Evolutionary conservation across 2,329 filamentous ascomycete species (phyloP).

Genomic region (Colletotrichum sp.): DNA sequence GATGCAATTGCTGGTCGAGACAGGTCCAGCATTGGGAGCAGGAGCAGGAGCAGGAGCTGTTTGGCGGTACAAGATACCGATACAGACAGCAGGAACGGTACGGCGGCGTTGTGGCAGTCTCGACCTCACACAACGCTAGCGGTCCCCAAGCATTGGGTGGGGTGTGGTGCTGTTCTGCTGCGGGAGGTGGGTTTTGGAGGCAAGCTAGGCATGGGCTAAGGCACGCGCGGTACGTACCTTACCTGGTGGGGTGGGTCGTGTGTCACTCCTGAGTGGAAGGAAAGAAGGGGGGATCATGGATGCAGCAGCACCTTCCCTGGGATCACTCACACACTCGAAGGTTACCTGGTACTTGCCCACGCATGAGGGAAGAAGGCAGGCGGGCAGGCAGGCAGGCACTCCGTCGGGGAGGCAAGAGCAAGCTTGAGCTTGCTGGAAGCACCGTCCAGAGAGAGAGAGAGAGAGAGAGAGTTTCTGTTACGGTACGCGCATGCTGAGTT

Average conservation of each 20-base stretch:
- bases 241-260: conserved; percentile 1
- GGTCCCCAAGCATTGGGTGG: not conserved
- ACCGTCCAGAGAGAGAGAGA: not conserved
- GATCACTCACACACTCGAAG: not conserved
- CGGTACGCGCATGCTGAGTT: not conserved
- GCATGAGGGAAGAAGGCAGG: not conserved
- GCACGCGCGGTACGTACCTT: conserved; percentile 5
- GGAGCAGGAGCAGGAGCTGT: not conserved
- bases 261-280: not conserved
- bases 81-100: not conserved
- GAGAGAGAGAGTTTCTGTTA: not conserved
- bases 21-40: not conserved
- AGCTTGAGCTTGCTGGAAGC: not conserved
- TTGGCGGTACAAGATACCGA: too few relatives aligned
- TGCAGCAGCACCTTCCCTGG: not conserved
- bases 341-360: not conserved
- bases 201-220: conserved; percentile 8
- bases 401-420: not conserved
- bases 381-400: not conserved
- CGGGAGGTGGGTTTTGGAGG: conserved; percentile 18
- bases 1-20: not conserved
- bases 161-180: conserved; percentile 7
- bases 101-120: not conserved
- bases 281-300: not conserved
- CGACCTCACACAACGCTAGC: not conserved